Conservation (phyloP, 2,329 filamentous ascomycete species). For the Cercospora zeae-maydis region DNA sequence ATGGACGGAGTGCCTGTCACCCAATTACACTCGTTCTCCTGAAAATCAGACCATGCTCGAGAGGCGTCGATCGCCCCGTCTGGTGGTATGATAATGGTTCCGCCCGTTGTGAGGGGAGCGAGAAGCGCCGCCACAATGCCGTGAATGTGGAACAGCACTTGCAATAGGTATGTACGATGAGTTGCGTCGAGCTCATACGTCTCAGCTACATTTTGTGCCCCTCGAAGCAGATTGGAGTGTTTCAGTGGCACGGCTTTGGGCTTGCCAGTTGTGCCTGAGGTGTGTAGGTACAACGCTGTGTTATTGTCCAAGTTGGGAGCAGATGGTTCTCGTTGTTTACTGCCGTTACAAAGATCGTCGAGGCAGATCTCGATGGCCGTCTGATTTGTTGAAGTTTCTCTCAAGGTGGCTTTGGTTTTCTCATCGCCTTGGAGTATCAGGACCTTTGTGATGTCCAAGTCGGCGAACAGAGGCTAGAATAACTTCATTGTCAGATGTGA, state of each 20-base stretch:
- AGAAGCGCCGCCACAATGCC: constrained; percentile 80
- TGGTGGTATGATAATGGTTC: constrained; percentile 71
- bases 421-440: neutral
- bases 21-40: constrained; percentile 72
- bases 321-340: neutral
- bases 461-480: neutral
- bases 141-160: constrained; percentile 87
- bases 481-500: neutral
- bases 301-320: neutral
- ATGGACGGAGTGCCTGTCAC: constrained; percentile 87
- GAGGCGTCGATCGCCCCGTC: constrained; percentile 66
- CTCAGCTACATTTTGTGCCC: constrained; percentile 72
- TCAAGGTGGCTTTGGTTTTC: neutral
- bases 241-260: constrained; percentile 81
- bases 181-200: constrained; percentile 68
- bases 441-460: neutral
- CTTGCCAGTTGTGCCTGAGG: constrained; percentile 76
- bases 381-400: neutral
- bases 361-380: neutral
- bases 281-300: constrained; percentile 54
- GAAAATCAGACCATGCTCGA: constrained; percentile 72
- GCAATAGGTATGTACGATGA: constrained; percentile 79
- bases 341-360: neutral
- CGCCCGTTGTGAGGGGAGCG: constrained; percentile 68
- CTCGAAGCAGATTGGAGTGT: constrained; percentile 73